Conservation (phyloP, 2,329 filamentous ascomycete genomes). For the Diaporthe sp. region DNA sequence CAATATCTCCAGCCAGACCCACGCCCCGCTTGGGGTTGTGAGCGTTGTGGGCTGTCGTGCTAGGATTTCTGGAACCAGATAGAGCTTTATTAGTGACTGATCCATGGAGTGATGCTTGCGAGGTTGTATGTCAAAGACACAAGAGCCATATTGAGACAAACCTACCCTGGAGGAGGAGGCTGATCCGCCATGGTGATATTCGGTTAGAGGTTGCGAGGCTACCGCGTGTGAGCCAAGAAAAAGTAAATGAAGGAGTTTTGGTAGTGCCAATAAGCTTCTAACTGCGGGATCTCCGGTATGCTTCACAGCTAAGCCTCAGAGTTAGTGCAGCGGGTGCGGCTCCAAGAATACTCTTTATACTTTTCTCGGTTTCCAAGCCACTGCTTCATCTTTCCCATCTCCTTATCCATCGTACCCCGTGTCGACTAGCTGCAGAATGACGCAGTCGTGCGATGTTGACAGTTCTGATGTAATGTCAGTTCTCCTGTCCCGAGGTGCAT, state of each 20-base stretch:
- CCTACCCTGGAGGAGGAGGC: not conserved
- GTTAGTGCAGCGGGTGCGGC: not conserved
- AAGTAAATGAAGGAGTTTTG: not conserved
- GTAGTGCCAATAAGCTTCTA: not conserved
- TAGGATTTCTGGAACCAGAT: not conserved
- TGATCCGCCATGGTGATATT: constrained; percentile 12
- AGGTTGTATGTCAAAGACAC: not conserved
- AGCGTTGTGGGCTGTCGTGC: not conserved
- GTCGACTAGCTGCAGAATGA: not conserved
- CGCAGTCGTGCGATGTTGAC: not conserved
- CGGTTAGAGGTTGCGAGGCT: not conserved
- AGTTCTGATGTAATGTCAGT: not conserved
- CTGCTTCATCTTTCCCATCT: not conserved
- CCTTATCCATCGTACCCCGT: too few relatives aligned
- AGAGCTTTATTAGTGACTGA: not conserved
- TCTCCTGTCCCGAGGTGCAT: not conserved
- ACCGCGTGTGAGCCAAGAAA: not conserved
- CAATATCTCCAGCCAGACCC: constrained; percentile 20
- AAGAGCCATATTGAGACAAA: not conserved
- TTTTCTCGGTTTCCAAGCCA: not conserved
- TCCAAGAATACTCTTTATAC: not conserved
- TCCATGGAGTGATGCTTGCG: not conserved
- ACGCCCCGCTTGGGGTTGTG: constrained; percentile 11
- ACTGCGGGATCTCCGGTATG: not conserved
- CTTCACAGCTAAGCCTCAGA: not conserved